Base-by-base conservation (phyloP, 306 rosid genomes). In the Mucuna pruriens region DNA sequence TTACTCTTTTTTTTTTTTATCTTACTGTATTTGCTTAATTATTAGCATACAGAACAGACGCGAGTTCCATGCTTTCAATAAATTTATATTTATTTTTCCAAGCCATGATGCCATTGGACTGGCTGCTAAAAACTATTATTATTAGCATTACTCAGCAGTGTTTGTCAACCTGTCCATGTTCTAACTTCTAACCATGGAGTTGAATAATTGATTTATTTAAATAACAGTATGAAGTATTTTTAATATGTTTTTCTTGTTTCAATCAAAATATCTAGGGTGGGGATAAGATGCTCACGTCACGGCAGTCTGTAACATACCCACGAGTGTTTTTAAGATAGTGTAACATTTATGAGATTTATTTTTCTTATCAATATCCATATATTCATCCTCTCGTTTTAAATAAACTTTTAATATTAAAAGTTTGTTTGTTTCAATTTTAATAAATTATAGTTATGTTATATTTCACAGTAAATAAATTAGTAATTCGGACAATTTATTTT, bases 31-130 rank as follows among this genome's bases (percentile, higher is more conserved):
- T 29, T 65, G 22, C 51, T 54, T 67, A 63, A 57, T 19, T 64
- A 49, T 39, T 15, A 66, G 23, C 36, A 7, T 23, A 34, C 26
- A 31, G 31, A 73, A 22, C 39, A 72, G 42, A 33, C 49, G 67
- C 82, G 68, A 46, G 86, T 61, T 60, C 73, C 82, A 48, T 70
- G 82, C 86, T 61, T 67, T 38, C 51, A 19, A 48, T 76, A 71
- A 26, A 20, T 39, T 4, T 60, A 39, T 33, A n/a, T 17, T 5
- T 40, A 22, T 19, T 6, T 7, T 19, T 38, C 6, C 4, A 13
- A 0, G 48, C 9, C 7, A 65, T 9, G 48, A 22, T 22, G 10
- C 22, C 58, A 23, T 54, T 68, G 58, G n/a, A 34, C 26, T 17
- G 25, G 22, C 15, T 64, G 57, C 39, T 39, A 62, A 20, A 66